Evolutionary conservation across 805 yeast species (phyloP).

Genomic region (Henningerozyma blattae): DNA sequence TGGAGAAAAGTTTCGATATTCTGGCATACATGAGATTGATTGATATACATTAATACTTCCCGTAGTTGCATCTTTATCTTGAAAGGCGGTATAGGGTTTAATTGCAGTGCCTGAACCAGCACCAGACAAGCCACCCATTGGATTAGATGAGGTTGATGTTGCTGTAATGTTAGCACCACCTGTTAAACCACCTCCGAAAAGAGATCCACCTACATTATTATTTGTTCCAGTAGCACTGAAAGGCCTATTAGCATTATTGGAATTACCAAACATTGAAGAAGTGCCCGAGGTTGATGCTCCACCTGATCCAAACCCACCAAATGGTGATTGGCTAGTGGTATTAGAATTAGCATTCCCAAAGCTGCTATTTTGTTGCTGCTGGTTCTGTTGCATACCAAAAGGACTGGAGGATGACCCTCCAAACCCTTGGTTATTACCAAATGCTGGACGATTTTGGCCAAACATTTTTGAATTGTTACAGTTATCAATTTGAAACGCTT

Average conservation of each 20-base stretch:
- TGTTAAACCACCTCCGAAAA: conserved; percentile 4
- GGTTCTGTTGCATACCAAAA: conserved; percentile 1
- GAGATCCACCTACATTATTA: conserved; percentile 4
- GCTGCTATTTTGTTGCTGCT: conserved; percentile 1
- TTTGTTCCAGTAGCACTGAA: conserved; percentile 4
- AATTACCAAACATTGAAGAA: conserved; percentile 13
- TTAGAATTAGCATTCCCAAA: background rate
- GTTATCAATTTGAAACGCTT: too few species aligned
- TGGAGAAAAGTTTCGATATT: conserved; percentile 65
- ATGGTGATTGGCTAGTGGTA: conserved; percentile 8
- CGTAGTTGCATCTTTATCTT: conserved; percentile 58
- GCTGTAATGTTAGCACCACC: conserved; percentile 9
- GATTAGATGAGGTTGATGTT: conserved; percentile 2
- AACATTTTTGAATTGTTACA: background rate
- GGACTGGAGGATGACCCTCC: background rate
- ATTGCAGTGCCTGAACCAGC: conserved; percentile 56
- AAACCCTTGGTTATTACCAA: background rate
- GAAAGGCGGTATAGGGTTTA: conserved; percentile 55
- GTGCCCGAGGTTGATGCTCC: conserved; percentile 8
- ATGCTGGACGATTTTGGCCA: background rate
- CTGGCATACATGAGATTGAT: conserved; percentile 80
- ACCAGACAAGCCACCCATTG: conserved; percentile 11
- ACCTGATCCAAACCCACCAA: conserved; percentile 13
- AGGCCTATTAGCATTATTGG: conserved; percentile 7
- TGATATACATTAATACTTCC: conserved; percentile 52